Percentiles rank a stretch among this genome's conserved stretches.
Conservation (phyloP, 2,329 filamentous ascomycete genomes). For the Nemania serpens region DNA sequence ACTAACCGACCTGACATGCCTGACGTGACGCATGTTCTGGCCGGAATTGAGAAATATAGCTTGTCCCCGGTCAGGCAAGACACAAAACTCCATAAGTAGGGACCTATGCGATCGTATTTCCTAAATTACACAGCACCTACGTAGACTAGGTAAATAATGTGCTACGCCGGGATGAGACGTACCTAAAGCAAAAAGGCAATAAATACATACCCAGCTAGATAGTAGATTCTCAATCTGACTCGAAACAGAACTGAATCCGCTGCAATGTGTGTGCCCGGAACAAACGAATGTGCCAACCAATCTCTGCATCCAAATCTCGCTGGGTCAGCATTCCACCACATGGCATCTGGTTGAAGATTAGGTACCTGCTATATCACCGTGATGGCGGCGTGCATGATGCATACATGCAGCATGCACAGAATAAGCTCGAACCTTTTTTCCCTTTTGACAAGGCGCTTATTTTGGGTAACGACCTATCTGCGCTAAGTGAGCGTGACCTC, state of each 20-base stretch:
- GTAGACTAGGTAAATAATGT: too few relatives aligned
- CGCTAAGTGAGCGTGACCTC: background rate
- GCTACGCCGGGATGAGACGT: too few relatives aligned
- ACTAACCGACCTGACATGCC: background rate
- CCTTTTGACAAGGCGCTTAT: constrained; percentile 24
- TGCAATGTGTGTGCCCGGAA: background rate
- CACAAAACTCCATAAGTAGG: too few relatives aligned
- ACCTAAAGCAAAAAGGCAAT: too few relatives aligned
- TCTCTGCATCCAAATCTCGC: background rate
- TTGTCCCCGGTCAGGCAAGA: background rate
- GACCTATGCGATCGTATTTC: too few relatives aligned
- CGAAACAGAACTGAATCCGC: too few relatives aligned
- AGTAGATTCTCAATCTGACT: too few relatives aligned
- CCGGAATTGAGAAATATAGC: background rate
- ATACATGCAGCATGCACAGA: constrained; percentile 13
- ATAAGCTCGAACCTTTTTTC: background rate
- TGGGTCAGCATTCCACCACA: constrained; percentile 20
- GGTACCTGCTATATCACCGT: constrained; percentile 39
- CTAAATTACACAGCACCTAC: too few relatives aligned
- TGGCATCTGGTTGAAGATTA: constrained; percentile 6
- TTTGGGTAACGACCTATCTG: background rate
- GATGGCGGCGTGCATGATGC: constrained; percentile 32
- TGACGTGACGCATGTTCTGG: background rate
- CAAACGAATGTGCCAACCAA: background rate
- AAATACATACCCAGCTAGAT: too few relatives aligned